Conservation (phyloP, 257 asterid genomes). For the Nicotiana obtusifolia region DNA sequence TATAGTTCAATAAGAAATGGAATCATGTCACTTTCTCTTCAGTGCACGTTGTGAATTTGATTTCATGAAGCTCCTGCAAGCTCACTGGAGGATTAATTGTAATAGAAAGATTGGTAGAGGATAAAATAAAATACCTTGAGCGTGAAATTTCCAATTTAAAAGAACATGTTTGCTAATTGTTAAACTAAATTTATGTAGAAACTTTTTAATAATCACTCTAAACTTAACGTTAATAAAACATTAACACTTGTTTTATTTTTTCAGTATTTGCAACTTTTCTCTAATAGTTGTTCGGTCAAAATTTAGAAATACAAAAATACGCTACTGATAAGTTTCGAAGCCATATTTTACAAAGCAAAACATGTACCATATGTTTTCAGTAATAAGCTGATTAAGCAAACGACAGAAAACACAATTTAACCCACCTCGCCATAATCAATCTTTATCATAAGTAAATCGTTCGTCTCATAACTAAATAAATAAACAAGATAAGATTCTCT, state of each 20-base stretch:
- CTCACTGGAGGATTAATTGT: neutral
- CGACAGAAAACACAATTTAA: neutral
- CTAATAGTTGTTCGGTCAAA: no score
- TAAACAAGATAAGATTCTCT: neutral
- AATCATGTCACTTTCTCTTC: neutral
- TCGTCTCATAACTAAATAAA: neutral
- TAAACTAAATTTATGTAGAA: no score
- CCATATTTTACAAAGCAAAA: neutral
- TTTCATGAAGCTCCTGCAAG: neutral
- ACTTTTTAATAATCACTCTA: no score
- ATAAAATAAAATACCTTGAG: neutral
- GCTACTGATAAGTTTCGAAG: neutral
- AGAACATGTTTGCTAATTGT: neutral
- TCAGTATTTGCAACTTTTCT: neutral
- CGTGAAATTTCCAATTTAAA: neutral
- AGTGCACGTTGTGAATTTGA: neutral
- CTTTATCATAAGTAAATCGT: neutral
- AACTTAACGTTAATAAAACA: neutral
- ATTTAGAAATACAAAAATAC: no score
- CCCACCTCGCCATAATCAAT: neutral
- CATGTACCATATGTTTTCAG: neutral
- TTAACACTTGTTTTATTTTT: neutral
- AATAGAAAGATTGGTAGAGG: no score
- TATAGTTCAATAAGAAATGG: neutral
- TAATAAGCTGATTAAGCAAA: neutral